Conservation (phyloP, 1,284 basidiomycete genomes). For the Trametes pubescens region DNA sequence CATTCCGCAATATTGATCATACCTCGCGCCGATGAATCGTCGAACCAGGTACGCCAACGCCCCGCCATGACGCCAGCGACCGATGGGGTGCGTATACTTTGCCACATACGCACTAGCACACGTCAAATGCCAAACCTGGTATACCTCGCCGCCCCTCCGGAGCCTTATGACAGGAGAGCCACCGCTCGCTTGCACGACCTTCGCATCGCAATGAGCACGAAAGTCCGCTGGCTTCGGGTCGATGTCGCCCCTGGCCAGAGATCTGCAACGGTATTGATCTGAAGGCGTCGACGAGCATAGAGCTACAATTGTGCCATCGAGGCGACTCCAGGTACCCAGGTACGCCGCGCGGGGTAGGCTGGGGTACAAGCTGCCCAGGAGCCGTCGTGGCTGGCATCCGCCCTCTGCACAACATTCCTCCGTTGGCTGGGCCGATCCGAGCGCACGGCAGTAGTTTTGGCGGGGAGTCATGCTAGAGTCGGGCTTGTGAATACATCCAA, state of each 20-base stretch:
- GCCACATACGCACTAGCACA: too few relatives aligned
- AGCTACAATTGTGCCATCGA: conserved; percentile 1
- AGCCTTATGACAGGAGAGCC: background rate
- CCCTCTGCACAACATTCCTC: conserved; percentile 3
- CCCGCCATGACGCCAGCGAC: too few relatives aligned
- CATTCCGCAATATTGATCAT: too few relatives aligned
- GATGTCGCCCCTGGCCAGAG: background rate
- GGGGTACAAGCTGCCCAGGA: background rate
- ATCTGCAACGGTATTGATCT: background rate
- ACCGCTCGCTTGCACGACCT: background rate
- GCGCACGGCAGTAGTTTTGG: background rate
- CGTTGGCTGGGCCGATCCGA: conserved; percentile 10
- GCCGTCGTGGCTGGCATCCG: background rate
- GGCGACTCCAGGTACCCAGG: conserved; percentile 1
- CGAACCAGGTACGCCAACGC: too few relatives aligned
- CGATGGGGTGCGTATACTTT: too few relatives aligned
- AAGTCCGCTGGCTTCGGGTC: background rate
- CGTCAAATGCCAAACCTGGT: background rate
- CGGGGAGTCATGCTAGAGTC: background rate
- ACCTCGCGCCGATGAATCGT: too few relatives aligned
- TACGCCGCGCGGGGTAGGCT: background rate
- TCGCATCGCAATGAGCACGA: conserved; percentile 7
- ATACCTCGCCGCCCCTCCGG: background rate
- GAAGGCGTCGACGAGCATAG: background rate
- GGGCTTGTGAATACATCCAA: background rate